Evolutionary conservation across 495 filamentous ascomycete genomes (phyloP), one percentile per base, ranked within the genome.

Genomic region (Xylaria scruposa): DNA sequence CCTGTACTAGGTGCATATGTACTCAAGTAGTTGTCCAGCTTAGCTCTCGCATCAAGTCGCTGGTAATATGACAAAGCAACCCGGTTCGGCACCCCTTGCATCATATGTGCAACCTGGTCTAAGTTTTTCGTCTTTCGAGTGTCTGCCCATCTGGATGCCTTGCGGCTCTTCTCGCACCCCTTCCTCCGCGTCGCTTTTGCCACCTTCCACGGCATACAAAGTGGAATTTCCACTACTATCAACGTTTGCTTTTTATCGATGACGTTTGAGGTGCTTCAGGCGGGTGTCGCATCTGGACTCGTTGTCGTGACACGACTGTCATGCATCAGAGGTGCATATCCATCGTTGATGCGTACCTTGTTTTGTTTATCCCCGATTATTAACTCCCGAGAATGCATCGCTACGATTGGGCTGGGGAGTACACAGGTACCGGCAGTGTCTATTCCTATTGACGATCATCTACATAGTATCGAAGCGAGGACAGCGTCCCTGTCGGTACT

Each of bases 81-180:
- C n/a, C n/a, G 17, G 60, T 24, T n/a, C 38, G n/a, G 4, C 38
- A 33, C 60, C 60, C 60, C 60, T 60, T 63, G 60, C 60, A 63
- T 42, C 36, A 26, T 19, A 21, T 36, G 47, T 56, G 64, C 47
- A 56, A 56, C 64, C 33, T n/a, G 47, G 47, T 66, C 40, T 21
- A 17, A 5, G 26, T 31, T 21, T 10, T 36, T 6, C 33, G 36
- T 38, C 36, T 38, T 38, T 46, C 24, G 9, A 13, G 36, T 68
- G 51, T 47, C 24, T 59, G 53, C 67, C 40, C 49, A 58, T 68
- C 49, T 70, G 67, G 67, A 61, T 61, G 67, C 67, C 67, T 51
- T 70, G 53, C 67, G 47, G 47, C 49, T 47, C 13, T 46, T 49
- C 29, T 44, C 59, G 8, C 31, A 4, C 24, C 40, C 40, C 64